phyloP scores from a whole-genome alignment of 371 early-diverging fungal genomes.

The Haplosporangium sp. region DNA sequence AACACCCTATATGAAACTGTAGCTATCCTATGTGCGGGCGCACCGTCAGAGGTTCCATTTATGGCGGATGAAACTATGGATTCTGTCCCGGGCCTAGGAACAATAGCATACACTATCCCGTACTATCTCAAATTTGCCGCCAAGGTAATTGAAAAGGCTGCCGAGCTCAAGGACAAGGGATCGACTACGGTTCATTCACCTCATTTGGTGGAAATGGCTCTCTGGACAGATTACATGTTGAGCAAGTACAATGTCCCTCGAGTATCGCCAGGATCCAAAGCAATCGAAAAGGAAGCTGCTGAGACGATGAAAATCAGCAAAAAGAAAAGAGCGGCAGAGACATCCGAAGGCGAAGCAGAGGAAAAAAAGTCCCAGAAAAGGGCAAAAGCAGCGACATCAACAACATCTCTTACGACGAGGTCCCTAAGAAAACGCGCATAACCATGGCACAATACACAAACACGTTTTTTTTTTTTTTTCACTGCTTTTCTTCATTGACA shows the following conservation, averaged over 20 bases:
- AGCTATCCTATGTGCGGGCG: conserved; percentile 49
- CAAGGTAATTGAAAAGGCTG: conserved; percentile 48
- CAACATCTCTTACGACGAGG: background rate
- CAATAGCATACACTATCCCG: conserved; percentile 42
- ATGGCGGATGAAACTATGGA: conserved; percentile 56
- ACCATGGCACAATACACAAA: background rate
- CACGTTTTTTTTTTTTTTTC: conserved; percentile 7
- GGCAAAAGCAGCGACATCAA: conserved; percentile 6
- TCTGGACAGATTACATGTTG: conserved; percentile 50
- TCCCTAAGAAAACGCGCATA: conserved; percentile 10
- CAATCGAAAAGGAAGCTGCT: background rate
- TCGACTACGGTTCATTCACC: conserved; percentile 26
- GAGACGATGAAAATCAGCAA: conserved; percentile 2
- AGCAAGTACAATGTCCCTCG: conserved; percentile 21
- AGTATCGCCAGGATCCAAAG: background rate
- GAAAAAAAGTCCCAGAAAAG: conserved; percentile 8
- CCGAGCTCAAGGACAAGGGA: conserved; percentile 15
- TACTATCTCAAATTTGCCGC: conserved; percentile 51
- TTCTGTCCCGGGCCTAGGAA: conserved; percentile 51
- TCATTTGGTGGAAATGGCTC: conserved; percentile 43
- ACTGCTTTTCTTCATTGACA: background rate
- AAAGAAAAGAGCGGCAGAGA: background rate
- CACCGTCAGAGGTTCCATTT: conserved; percentile 41
- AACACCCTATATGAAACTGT: background rate
- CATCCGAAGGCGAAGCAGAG: background rate